Conservation (phyloP, 129 eudicot genomes). For the carrot (Daucus carota) region DNA sequence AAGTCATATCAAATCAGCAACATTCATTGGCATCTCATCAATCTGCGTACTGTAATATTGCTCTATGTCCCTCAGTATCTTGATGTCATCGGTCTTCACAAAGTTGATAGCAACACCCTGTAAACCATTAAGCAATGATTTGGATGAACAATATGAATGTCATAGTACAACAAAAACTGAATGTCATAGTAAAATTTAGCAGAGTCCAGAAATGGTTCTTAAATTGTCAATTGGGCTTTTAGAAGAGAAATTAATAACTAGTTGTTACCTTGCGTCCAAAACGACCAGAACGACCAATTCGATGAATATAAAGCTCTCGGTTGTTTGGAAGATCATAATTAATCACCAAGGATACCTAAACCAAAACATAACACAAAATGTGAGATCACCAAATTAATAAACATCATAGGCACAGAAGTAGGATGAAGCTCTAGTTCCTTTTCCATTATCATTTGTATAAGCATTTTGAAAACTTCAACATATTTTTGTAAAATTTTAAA, state of each 20-base stretch:
- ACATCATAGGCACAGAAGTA: not conserved
- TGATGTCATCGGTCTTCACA: slow-evolving; percentile 86
- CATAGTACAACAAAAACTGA: not conserved
- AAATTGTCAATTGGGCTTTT: not conserved
- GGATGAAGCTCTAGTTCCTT: not conserved
- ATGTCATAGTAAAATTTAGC: not conserved
- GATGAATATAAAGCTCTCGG: slow-evolving; percentile 92
- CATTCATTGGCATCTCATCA: slow-evolving; percentile 96
- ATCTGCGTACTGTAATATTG: slow-evolving; percentile 98
- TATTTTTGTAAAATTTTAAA: not conserved
- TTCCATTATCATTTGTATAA: not conserved
- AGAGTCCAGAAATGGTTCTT: not conserved
- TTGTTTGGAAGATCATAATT: slow-evolving; percentile 94
- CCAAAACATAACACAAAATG: not conserved
- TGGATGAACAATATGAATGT: not conserved
- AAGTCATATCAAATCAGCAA: slow-evolving; percentile 71
- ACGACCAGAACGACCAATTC: slow-evolving; percentile 98
- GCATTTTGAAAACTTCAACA: not conserved
- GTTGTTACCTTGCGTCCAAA: slow-evolving; percentile 90
- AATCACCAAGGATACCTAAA: slow-evolving; percentile 86
- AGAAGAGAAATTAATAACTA: not conserved
- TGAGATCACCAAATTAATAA: not conserved
- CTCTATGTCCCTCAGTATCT: slow-evolving; percentile 85
- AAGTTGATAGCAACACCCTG: slow-evolving; percentile 99
- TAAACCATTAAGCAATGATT: slow-evolving; percentile 10